phyloP scores from a whole-genome alignment of 495 filamentous ascomycete genomes.

The Sphaerosporella brunnea region DNA sequence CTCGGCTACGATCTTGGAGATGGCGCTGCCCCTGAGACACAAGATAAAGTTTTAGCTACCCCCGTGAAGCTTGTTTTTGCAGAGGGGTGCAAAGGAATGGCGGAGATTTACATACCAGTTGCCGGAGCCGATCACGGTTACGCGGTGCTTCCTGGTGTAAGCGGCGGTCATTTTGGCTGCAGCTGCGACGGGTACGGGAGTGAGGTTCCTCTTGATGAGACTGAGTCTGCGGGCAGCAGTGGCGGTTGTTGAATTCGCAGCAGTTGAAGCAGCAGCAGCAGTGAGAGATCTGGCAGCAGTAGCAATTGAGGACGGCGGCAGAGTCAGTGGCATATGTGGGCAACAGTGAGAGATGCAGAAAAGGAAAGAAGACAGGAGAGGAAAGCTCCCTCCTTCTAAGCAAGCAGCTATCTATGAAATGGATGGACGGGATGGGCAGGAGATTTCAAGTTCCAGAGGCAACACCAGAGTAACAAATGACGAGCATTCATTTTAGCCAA shows the following conservation, averaged over 20 bases:
- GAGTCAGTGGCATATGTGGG: too few relatives aligned
- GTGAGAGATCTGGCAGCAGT: neutral
- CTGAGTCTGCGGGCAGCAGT: slow-evolving; percentile 1
- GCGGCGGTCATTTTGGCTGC: neutral
- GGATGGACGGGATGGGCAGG: too few relatives aligned
- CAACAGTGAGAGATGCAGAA: too few relatives aligned
- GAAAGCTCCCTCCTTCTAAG: too few relatives aligned
- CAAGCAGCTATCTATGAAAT: too few relatives aligned
- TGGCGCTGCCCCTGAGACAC: slow-evolving; percentile 83
- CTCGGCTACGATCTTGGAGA: slow-evolving; percentile 91
- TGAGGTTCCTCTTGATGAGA: slow-evolving; percentile 2
- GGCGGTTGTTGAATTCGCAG: neutral
- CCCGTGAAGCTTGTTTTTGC: neutral
- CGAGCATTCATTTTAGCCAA: too few relatives aligned
- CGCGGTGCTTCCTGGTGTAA: slow-evolving; percentile 61
- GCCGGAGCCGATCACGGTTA: slow-evolving; percentile 83
- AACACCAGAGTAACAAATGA: too few relatives aligned
- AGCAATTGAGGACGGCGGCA: too few relatives aligned
- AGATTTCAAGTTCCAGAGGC: too few relatives aligned
- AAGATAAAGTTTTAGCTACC: too few relatives aligned
- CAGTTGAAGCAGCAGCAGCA: neutral
- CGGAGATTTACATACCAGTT: slow-evolving; percentile 85
- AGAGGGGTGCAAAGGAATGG: neutral
- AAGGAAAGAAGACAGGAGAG: too few relatives aligned
- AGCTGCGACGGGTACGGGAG: neutral